Percentiles rank a stretch among this genome's conserved stretches.
Evolutionary conservation across 306 rosid species (phyloP).

Genomic region (Ormosia semicastrata): DNA sequence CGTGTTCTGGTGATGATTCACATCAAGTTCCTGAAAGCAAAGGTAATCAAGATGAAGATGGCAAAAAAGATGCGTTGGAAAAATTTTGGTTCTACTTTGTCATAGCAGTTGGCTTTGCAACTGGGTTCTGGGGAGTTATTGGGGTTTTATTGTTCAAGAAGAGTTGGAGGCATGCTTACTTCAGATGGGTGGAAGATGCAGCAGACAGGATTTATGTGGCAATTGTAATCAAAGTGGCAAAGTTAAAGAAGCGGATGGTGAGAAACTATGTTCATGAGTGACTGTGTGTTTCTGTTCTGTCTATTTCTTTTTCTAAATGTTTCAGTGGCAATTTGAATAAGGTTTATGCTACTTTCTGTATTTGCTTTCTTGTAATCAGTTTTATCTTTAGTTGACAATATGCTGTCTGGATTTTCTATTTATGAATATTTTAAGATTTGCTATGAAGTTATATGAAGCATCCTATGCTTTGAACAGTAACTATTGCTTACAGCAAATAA

Average conservation of each 20-base stretch:
- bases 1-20: not conserved
- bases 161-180: slow-evolving; percentile 12
- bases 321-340: not conserved
- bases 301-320: not conserved
- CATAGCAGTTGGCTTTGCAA: not conserved
- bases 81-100: not conserved
- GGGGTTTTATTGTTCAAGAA: not conserved
- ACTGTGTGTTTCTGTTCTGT: not conserved
- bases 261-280: not conserved
- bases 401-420: not conserved
- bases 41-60: not conserved
- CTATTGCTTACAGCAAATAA: not conserved
- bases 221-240: not conserved
- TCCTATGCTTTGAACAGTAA: not conserved
- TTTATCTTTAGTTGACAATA: not conserved
- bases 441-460: not conserved
- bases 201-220: not conserved
- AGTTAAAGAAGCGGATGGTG: not conserved
- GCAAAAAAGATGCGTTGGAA: not conserved
- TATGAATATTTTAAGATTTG: not conserved
- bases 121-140: not conserved
- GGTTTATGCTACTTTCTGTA: not conserved
- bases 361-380: not conserved
- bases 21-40: not conserved
- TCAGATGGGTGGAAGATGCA: not conserved